Evolutionary conservation across 176 grass and related monocot genomes (phyloP).

Genomic region (Melocanna baccifera): DNA sequence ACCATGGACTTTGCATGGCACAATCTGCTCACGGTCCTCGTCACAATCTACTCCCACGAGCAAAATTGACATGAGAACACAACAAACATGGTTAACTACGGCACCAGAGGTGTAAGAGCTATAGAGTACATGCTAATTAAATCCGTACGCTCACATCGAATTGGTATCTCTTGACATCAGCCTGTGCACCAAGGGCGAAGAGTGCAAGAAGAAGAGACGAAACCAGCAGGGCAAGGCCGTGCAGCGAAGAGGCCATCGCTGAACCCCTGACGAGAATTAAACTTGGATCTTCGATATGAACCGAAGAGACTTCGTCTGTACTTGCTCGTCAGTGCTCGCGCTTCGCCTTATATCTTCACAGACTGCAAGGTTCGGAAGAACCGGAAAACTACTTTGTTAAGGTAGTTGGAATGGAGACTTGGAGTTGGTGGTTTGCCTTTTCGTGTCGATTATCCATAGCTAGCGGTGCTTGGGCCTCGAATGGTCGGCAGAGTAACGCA

Average conservation of each 20-base stretch:
- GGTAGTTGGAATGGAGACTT: slow-evolving; percentile 5
- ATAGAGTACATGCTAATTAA: background rate
- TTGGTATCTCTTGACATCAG: slow-evolving; percentile 54
- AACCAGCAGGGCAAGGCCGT: background rate
- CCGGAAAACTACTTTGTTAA: slow-evolving; percentile 11
- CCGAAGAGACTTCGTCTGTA: background rate
- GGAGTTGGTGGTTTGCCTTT: background rate
- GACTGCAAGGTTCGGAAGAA: background rate
- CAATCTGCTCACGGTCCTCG: slow-evolving; percentile 57
- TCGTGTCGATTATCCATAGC: background rate
- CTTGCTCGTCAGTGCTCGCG: background rate
- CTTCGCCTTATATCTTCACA: background rate
- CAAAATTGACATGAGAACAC: background rate
- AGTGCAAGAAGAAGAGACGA: slow-evolving; percentile 19
- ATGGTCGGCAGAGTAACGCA: slow-evolving; percentile 15
- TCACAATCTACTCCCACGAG: slow-evolving; percentile 36
- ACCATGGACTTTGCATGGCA: slow-evolving; percentile 56
- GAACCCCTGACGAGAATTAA: background rate
- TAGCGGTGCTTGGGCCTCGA: background rate
- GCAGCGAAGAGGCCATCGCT: background rate
- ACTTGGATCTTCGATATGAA: background rate
- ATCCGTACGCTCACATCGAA: slow-evolving; percentile 51
- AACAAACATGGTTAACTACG: background rate
- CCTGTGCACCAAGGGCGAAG: slow-evolving; percentile 21
- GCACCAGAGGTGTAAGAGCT: background rate